These are phyloP conservation scores for Colletotrichum sidae DNA, from an alignment of 2,329 filamentous ascomycete genomes.

Conservation along the genomic window DNA sequence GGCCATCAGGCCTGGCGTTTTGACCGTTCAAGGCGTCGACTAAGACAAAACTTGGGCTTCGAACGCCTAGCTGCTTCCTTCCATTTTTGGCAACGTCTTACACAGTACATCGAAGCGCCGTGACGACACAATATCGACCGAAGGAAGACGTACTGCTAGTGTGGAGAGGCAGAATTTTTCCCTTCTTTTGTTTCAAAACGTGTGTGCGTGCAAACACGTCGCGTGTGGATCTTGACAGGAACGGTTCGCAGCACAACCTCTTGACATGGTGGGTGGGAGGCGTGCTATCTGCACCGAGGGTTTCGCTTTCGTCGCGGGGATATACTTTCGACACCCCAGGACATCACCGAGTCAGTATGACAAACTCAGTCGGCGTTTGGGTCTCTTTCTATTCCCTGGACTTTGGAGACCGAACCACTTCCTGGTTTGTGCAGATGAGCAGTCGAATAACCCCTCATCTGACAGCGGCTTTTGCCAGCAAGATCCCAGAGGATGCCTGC, in stretches of 20 bases:
- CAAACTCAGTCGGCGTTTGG: conserved; percentile 11
- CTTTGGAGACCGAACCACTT: background rate
- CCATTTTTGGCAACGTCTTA: conserved; percentile 20
- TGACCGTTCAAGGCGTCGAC: conserved; percentile 16
- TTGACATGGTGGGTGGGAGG: background rate
- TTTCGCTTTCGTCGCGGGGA: conserved; percentile 12
- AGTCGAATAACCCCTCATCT: conserved; percentile 11
- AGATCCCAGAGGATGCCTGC: conserved; percentile 23
- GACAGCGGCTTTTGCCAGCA: conserved; percentile 30
- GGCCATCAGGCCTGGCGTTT: conserved; percentile 3
- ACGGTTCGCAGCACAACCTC: conserved; percentile 14
- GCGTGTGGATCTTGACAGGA: conserved; percentile 8
- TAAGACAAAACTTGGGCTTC: conserved; percentile 23
- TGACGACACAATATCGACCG: too few species aligned
- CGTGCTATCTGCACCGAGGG: conserved; percentile 15
- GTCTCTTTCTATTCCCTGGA: background rate
- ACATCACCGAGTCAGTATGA: conserved; percentile 22
- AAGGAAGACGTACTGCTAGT: too few species aligned
- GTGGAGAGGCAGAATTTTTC: background rate
- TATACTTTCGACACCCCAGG: conserved; percentile 14
- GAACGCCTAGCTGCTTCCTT: conserved; percentile 14
- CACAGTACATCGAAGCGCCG: too few species aligned
- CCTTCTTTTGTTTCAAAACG: conserved; percentile 22
- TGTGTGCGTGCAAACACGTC: conserved; percentile 27
- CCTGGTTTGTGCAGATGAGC: conserved; percentile 25